These are phyloP conservation scores for Otatea glauca DNA, from an alignment of 176 grass and related monocot species.

Conservation along the genomic window DNA sequence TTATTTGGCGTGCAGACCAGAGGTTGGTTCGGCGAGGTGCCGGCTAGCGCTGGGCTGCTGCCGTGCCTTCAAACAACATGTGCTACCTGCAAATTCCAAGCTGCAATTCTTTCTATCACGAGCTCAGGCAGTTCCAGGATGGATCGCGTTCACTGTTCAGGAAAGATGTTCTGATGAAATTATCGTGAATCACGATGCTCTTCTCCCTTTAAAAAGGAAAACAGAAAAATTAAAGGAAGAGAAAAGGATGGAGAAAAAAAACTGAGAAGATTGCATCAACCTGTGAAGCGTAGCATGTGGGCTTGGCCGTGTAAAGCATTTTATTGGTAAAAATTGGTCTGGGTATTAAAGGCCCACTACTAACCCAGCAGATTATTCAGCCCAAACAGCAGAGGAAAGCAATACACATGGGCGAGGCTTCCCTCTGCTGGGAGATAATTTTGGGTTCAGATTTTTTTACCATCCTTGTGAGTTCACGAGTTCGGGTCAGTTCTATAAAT, in stretches of 20 bases:
- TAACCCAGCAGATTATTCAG: not conserved
- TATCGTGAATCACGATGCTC: not conserved
- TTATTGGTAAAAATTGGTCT: not conserved
- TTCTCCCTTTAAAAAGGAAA: not conserved
- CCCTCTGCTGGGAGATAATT: not conserved
- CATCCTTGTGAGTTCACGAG: too few species aligned
- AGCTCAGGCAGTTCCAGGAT: not conserved
- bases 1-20: too few species aligned
- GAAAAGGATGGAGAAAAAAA: not conserved
- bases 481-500: too few species aligned
- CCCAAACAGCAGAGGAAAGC: not conserved
- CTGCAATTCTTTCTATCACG: not conserved
- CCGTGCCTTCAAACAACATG: too few species aligned
- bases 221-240: not conserved
- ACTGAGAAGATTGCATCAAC: not conserved
- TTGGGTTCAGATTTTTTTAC: too few species aligned
- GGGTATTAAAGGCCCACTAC: not conserved
- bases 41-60: too few species aligned
- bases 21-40: too few species aligned
- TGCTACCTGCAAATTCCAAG: not conserved
- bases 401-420: not conserved
- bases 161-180: not conserved
- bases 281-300: not conserved
- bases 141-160: not conserved
- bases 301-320: not conserved